These are phyloP conservation scores for Fusarium brachygibbosum DNA, from an alignment of 2,329 filamentous ascomycete genomes.

Conservation along the genomic window DNA sequence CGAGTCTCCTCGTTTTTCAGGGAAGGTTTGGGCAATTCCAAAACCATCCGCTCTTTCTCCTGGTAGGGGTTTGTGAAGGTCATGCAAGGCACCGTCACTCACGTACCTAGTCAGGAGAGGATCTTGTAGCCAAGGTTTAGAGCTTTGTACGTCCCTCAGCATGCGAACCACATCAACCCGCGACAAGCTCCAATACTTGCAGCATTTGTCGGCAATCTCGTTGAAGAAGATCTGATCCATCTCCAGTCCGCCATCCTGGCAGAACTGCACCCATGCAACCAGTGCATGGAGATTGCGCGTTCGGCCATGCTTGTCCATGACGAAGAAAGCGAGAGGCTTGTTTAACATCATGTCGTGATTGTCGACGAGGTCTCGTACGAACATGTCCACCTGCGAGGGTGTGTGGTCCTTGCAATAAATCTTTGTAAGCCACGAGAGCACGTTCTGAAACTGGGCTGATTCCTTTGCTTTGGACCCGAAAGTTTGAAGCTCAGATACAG, in stretches of 20 bases:
- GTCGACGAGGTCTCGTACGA: conserved; percentile 49
- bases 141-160: conserved; percentile 49
- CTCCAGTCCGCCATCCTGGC: conserved; percentile 47
- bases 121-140: conserved; percentile 42
- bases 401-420: conserved; percentile 48
- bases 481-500: conserved; percentile 37
- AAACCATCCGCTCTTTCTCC: conserved; percentile 28
- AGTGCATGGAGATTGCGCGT: conserved; percentile 49
- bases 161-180: conserved; percentile 44
- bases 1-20: conserved; percentile 40
- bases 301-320: conserved; percentile 51
- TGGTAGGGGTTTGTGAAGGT: conserved; percentile 41
- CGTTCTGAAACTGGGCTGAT: conserved; percentile 45
- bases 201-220: conserved; percentile 49
- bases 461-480: conserved; percentile 40
- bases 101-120: conserved; percentile 42
- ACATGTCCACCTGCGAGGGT: conserved; percentile 47
- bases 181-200: conserved; percentile 53
- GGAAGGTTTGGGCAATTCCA: conserved; percentile 24
- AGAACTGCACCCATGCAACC: conserved; percentile 53
- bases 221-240: conserved; percentile 51
- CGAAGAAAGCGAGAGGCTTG: conserved; percentile 48
- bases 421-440: conserved; percentile 54
- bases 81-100: conserved; percentile 35
- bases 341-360: conserved; percentile 48